Base-by-base conservation (phyloP, 2,329 filamentous ascomycete species). In the Dactylonectria macrodidyma region DNA sequence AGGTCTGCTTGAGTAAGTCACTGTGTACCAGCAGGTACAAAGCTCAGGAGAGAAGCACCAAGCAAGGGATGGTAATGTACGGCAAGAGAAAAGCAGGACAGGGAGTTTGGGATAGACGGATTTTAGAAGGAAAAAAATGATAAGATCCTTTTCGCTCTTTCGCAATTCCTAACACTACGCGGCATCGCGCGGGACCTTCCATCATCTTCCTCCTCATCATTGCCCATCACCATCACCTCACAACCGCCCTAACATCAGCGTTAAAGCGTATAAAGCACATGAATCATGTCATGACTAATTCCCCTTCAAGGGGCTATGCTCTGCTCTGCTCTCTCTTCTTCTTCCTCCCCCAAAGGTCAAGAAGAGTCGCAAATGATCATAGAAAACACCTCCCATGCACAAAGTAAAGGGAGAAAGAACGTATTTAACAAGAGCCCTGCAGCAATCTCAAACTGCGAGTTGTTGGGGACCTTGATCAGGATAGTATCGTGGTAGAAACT, bases 401-500 rank as follows among this genome's bases (percentile, higher is more conserved):
- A 65, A 73, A 71, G 62, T 65, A 70, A 69, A 71, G 71, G 67
- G 70, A 70, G 71, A 71, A 76, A 69, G 71, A 75, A 71, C 66
- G 73, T 70, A 69, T 71, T 44, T 50, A 69, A 61, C 62, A 52
- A 64, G 55, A 52, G 26, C 41, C 57, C 52, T 33, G 41, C 24
- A 68, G 56, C 67, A 63, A 50, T 38, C 22, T 65, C 81, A 89
- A 38, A 90, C 87, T 62, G 87, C 87, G 59, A 90, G 80, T 72
- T 89, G 87, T 65, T 85, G 83, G 26, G 84, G 84, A 66, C 89
- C 87, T 72, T 89, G 85, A 69, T 88, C 86, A 51, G 86, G 86
- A 72, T 87, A 87, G 72, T 89, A 90, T 76, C 88, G 87, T 55
- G 88, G 88, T 62, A 90, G 77, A 73, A 90, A 90, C 88, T 90